Evolutionary conservation across 2,329 filamentous ascomycete genomes (phyloP).

Genomic region (Stemphylium beticola): DNA sequence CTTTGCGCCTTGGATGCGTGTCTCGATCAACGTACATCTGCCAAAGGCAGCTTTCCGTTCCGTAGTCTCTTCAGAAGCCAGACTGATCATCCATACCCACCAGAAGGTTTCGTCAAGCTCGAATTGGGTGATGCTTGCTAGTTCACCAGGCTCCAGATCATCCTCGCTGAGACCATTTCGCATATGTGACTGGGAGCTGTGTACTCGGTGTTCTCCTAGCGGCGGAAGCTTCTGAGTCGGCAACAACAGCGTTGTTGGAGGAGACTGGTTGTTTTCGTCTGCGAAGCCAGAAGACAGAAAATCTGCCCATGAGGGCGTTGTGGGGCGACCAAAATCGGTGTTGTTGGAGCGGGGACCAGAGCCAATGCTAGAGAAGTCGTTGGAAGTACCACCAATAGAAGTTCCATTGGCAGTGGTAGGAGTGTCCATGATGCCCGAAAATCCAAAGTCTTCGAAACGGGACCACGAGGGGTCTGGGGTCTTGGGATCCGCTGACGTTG

Average conservation of each 20-base stretch:
- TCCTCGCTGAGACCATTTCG: slow-evolving; percentile 69
- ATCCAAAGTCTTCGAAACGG: slow-evolving; percentile 93
- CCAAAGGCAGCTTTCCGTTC: slow-evolving; percentile 92
- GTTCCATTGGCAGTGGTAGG: slow-evolving; percentile 50
- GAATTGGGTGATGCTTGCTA: slow-evolving; percentile 86
- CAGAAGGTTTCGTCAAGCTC: slow-evolving; percentile 96
- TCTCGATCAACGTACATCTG: slow-evolving; percentile 90
- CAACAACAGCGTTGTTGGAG: slow-evolving; percentile 73
- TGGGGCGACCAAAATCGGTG: slow-evolving; percentile 77
- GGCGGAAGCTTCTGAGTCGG: slow-evolving; percentile 93
- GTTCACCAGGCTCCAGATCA: slow-evolving; percentile 84
- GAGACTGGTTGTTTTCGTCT: slow-evolving; percentile 72
- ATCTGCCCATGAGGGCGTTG: slow-evolving; percentile 97
- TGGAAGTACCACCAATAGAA: slow-evolving; percentile 40
- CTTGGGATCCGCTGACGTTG: slow-evolving; percentile 62
- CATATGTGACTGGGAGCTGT: slow-evolving; percentile 83
- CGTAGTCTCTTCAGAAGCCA: slow-evolving; percentile 86
- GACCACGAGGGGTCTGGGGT: slow-evolving; percentile 86
- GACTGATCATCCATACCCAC: slow-evolving; percentile 99
- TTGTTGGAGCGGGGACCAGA: slow-evolving; percentile 70
- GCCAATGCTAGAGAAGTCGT: slow-evolving; percentile 79
- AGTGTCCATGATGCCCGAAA: slow-evolving; percentile 76
- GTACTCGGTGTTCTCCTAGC: slow-evolving; percentile 73
- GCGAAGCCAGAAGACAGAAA: slow-evolving; percentile 93
- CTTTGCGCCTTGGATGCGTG: slow-evolving; percentile 76